Evolutionary conservation across 306 rosid genomes (phyloP), one percentile per base, ranked within the genome.

Genomic region (Prunus fruticosa): DNA sequence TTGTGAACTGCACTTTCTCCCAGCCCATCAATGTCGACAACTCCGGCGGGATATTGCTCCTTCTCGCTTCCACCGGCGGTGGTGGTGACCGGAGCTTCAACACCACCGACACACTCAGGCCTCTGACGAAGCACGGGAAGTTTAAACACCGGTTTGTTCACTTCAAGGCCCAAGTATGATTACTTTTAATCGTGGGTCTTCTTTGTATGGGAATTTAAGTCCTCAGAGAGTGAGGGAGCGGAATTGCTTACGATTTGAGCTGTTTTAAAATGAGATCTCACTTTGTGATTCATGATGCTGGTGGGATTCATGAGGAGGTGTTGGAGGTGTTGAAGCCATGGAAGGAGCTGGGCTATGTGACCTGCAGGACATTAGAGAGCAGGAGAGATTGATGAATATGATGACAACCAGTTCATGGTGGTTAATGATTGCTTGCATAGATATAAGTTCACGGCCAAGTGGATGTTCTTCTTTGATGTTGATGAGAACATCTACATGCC

Each of bases 401-500:
- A 95, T 70, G 97, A 95, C 72, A 95, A 95, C 74, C 99, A 95
- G 79, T 95, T 95, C 79, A 89, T 95, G 99, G 96, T 95, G 63
- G 97, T 95, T 19, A 95, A 95, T 71, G 99, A 95, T 70, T 95
- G 99, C 60, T 84, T 95, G 80, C 95, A 89, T 49, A 76, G 99
- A 14, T 84, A 95, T 61, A 92, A 92, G 70, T 92, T 92, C 49
- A 89, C 87, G 97, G 86, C 93, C 0, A 89, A 92, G 68, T 95
- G 99, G 99, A 95, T 92, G 93, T 95, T 95, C 90, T 95, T 92
- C 79, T 95, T 95, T 79, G 99, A 95, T 41, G 89, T 95, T 1
- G 99, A 95, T 64, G 99, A 95, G 83, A 92, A 81, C 71, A 89
- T 95, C 16, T 95, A 86, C 71, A 83, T 95, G 45, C 96, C 97